These are phyloP conservation scores for Trichophyton mentagrophytes DNA, from an alignment of 2,329 filamentous ascomycete species.

Conservation along the genomic window DNA sequence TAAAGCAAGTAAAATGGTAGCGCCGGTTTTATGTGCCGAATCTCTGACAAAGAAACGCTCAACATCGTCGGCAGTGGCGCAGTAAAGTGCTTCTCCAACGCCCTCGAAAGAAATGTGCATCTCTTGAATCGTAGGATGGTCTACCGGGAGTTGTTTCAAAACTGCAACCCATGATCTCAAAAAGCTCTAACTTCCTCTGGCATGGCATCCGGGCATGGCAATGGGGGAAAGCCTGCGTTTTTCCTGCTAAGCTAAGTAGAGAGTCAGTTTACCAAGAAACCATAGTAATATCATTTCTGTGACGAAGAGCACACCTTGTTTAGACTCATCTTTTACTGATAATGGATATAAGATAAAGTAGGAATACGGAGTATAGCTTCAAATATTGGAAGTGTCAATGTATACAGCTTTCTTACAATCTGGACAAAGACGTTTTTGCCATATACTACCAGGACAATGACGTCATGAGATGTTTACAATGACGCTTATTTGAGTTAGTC, in stretches of 20 bases:
- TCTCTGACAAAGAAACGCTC: background rate
- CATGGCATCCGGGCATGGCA: background rate
- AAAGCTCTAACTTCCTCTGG: background rate
- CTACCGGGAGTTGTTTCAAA: background rate
- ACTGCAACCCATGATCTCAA: background rate
- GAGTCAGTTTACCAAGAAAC: background rate
- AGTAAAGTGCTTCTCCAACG: background rate
- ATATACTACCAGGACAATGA: no score
- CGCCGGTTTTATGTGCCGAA: background rate
- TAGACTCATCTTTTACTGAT: no score
- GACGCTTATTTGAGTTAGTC: background rate
- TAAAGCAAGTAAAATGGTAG: background rate
- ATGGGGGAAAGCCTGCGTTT: background rate
- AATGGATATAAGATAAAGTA: no score
- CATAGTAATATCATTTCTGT: background rate
- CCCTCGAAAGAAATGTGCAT: background rate
- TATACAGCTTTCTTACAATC: no score
- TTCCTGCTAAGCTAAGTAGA: background rate
- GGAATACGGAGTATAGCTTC: no score
- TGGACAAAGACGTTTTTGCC: no score
- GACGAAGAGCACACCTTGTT: no score
- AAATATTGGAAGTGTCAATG: no score
- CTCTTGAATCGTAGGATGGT: background rate
- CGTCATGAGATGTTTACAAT: background rate
- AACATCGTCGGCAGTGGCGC: background rate